Conservation (phyloP, 2,329 filamentous ascomycete species). For the Nigrospora osmanthi region DNA sequence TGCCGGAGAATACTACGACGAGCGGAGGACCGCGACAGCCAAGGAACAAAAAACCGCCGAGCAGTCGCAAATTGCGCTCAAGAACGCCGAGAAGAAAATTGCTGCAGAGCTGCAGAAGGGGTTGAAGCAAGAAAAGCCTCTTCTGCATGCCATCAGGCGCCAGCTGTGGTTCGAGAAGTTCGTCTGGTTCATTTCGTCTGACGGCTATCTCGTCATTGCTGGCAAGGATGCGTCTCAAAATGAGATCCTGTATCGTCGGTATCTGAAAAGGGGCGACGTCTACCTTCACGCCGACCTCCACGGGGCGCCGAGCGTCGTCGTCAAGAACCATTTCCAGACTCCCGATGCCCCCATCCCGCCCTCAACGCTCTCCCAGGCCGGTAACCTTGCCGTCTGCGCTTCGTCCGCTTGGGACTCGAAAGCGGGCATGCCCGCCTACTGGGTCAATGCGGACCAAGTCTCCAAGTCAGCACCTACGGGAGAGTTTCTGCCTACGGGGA, state of each 20-base stretch:
- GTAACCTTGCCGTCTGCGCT: slow-evolving; percentile 73
- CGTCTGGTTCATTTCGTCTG: slow-evolving; percentile 87
- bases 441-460: slow-evolving; percentile 86
- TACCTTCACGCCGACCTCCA: slow-evolving; percentile 88
- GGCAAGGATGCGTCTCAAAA: slow-evolving; percentile 85
- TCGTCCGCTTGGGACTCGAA: slow-evolving; percentile 95
- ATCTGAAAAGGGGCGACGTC: slow-evolving; percentile 82
- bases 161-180: slow-evolving; percentile 98
- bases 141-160: slow-evolving; percentile 74
- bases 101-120: slow-evolving; percentile 76
- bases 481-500: slow-evolving; percentile 70
- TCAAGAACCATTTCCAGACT: slow-evolving; percentile 77
- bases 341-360: slow-evolving; percentile 85
- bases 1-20: slow-evolving; percentile 84
- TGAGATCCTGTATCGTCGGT: slow-evolving; percentile 81
- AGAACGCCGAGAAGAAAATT: slow-evolving; percentile 86
- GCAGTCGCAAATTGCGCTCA: slow-evolving; percentile 75
- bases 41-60: slow-evolving; percentile 84
- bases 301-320: slow-evolving; percentile 75
- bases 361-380: slow-evolving; percentile 84
- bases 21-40: slow-evolving; percentile 72
- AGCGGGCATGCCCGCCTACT: slow-evolving; percentile 91
- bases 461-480: slow-evolving; percentile 76
- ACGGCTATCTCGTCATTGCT: slow-evolving; percentile 86
- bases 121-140: slow-evolving; percentile 84